Evolutionary conservation across 495 filamentous ascomycete genomes (phyloP), one percentile per base, ranked within the genome.

Genomic region (Talaromyces liani): DNA sequence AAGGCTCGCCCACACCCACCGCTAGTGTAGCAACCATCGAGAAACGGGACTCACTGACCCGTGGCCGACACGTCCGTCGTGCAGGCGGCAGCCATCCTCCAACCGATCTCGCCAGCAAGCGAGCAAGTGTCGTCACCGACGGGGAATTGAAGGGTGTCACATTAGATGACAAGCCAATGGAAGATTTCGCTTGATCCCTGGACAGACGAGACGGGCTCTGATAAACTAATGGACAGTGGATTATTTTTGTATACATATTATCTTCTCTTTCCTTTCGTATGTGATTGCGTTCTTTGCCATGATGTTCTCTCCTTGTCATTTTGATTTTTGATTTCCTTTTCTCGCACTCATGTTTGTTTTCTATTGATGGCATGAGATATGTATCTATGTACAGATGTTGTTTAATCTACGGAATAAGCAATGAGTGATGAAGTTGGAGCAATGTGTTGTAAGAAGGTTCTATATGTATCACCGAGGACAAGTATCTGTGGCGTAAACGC

Each of bases 81-180:
- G 70, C 78, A 18, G 79, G 77, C 10, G 80, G 80, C 59, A 64
- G 75, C n/a, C 60, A 62, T 62, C 53, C 68, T 71, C 68, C 73
- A 6, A 64, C 69, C 36, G 60, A 68, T 51, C 64, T 78, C 27
- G 69, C 75, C 60, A 75, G 84, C 65, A 79, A 75, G 66, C 76
- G 79, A 56, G 81, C 73, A 66, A 82, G 78, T 63, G 57, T 78
- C 22, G 71, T 69, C 60, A 8, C 39, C 27, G 71, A 79, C 62
- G 71, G 77, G 70, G 75, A 82, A 69, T 82, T 74, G 7, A 75
- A 81, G 64, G 90, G 92, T 24, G 90, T 96, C 27, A 89, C 87
- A 62, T 81, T 96, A 74, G 87, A 86, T 63, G 92, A 96, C 71
- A 85, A 83, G 74, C 88, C 91, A 14, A 92, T 93, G 90, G 88